These are phyloP conservation scores for Escallonia rubra DNA, from an alignment of 129 eudicot species.

Conservation along the genomic window DNA sequence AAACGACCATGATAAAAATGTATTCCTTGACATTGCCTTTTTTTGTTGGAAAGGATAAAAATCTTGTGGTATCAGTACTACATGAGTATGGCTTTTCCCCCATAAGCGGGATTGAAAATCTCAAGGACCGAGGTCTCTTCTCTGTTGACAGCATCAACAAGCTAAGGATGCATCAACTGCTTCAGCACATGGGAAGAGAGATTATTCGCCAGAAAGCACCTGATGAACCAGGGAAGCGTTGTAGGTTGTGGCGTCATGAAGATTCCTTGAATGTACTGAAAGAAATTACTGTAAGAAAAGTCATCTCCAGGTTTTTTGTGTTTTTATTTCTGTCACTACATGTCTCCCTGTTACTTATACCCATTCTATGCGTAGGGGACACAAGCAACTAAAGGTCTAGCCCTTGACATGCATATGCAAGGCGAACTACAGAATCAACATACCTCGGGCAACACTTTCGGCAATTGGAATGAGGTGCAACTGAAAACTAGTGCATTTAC, in stretches of 20 bases:
- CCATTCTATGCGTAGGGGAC: constrained; percentile 3
- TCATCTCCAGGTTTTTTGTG: neutral
- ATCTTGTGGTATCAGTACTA: constrained; percentile 13
- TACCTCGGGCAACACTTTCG: neutral
- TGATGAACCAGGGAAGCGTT: constrained; percentile 15
- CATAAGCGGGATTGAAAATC: constrained; percentile 22
- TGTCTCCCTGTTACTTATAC: neutral
- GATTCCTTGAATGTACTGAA: constrained; percentile 17
- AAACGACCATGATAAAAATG: constrained; percentile 14
- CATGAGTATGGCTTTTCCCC: constrained; percentile 15
- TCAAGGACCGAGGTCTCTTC: constrained; percentile 25
- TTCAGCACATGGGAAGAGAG: constrained; percentile 13
- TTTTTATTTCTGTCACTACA: neutral
- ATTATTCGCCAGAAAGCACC: constrained; percentile 32
- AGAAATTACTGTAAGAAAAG: constrained; percentile 11
- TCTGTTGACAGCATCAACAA: constrained; percentile 11
- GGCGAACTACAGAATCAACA: neutral
- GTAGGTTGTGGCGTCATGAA: constrained; percentile 22
- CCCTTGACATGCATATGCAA: constrained; percentile 5
- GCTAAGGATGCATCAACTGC: constrained; percentile 28
- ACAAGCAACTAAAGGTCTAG: neutral
- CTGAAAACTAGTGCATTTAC: constrained; percentile 12
- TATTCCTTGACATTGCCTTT: constrained; percentile 41
- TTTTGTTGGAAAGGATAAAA: constrained; percentile 26
- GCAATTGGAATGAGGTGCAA: neutral